Evolutionary conservation across 83 land plant species (phyloP).

Genomic region (Thuja plicata): DNA sequence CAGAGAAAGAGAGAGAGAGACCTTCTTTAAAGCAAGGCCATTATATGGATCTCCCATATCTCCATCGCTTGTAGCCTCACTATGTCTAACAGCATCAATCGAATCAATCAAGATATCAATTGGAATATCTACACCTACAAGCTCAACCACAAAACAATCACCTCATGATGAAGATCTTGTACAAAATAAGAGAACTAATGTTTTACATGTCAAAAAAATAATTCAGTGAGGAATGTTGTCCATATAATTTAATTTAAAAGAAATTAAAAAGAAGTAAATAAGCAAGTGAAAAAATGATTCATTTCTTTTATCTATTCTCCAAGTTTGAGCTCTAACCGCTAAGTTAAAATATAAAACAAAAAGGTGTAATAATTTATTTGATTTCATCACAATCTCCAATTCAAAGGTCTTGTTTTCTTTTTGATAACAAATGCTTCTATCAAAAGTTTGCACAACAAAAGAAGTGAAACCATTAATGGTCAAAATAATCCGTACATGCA

Average conservation of each 20-base stretch:
- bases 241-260: not conserved
- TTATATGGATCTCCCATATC: not conserved
- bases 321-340: not conserved
- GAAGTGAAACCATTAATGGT: no score
- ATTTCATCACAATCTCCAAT: no score
- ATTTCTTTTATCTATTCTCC: not conserved
- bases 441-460: no score
- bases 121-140: not conserved
- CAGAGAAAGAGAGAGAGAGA: not conserved
- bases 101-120: constrained; percentile 5
- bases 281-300: not conserved
- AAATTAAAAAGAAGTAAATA: not conserved
- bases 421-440: no score
- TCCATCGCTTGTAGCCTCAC: not conserved
- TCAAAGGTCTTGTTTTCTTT: no score
- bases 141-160: not conserved
- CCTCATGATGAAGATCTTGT: not conserved
- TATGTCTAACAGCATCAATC: not conserved
- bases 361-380: no score
- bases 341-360: no score
- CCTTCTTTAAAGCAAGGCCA: not conserved
- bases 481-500: no score
- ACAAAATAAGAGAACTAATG: not conserved
- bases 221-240: not conserved
- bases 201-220: not conserved